phyloP scores from a whole-genome alignment of 768 basidiomycete species.

The Boletellus sp. region DNA sequence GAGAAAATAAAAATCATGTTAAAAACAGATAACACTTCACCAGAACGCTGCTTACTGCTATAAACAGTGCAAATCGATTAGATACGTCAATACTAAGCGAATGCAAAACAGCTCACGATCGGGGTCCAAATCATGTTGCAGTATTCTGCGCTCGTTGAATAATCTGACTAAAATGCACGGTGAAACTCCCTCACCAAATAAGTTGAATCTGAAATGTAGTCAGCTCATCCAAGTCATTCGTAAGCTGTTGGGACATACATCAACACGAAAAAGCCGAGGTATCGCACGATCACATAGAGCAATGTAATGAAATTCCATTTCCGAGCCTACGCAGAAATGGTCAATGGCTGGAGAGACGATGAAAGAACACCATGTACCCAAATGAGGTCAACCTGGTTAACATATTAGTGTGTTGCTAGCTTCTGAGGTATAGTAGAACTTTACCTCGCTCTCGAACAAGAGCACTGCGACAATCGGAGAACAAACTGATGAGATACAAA shows the following conservation, averaged over 20 bases:
- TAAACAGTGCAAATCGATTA: too few relatives aligned
- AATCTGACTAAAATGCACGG: too few relatives aligned
- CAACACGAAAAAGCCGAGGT: constrained; percentile 11
- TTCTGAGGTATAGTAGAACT: not conserved
- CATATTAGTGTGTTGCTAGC: not conserved
- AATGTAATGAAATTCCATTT: constrained; percentile 15
- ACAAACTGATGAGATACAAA: not conserved
- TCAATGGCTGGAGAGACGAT: not conserved
- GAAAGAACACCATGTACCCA: constrained; percentile 7
- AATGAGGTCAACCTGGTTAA: constrained; percentile 13
- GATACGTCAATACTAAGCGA: too few relatives aligned
- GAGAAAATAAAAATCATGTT: too few relatives aligned
- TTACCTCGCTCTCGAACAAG: constrained; percentile 11
- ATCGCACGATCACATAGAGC: constrained; percentile 16
- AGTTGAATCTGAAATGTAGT: constrained; percentile 4
- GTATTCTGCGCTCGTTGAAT: constrained; percentile 5
- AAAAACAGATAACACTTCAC: too few relatives aligned
- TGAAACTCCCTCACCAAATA: constrained; percentile 7
- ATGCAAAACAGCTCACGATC: constrained; percentile 5
- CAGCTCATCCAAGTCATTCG: not conserved
- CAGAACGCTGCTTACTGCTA: too few relatives aligned
- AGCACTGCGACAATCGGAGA: constrained; percentile 8
- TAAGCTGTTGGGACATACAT: constrained; percentile 2
- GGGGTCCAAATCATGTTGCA: constrained; percentile 6
- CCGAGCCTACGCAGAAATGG: constrained; percentile 5